phyloP scores from a whole-genome alignment of 305 asterid genomes.

The Rubia peregrina region DNA sequence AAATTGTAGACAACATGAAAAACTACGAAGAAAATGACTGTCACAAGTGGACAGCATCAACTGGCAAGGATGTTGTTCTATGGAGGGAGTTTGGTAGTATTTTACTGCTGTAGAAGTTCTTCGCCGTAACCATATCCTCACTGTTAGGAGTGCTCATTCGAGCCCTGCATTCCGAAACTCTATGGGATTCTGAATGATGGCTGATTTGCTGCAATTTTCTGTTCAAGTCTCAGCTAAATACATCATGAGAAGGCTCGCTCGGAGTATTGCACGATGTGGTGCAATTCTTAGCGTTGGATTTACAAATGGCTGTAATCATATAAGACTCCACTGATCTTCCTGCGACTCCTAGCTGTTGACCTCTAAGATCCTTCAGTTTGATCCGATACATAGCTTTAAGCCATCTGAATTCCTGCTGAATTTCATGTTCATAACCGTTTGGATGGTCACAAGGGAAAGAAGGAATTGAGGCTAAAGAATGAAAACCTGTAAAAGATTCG shows the following conservation, averaged over 20 bases:
- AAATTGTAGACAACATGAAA: slow-evolving; percentile 1
- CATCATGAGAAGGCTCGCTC: not conserved
- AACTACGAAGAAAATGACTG: slow-evolving; percentile 1
- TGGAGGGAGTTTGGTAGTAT: slow-evolving; percentile 39
- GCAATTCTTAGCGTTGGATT: slow-evolving; percentile 7
- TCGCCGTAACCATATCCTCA: slow-evolving; percentile 26
- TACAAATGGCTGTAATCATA: slow-evolving; percentile 9
- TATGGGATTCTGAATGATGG: slow-evolving; percentile 31
- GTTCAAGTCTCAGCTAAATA: slow-evolving; percentile 7
- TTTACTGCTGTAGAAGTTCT: slow-evolving; percentile 22
- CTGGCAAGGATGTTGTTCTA: slow-evolving; percentile 46
- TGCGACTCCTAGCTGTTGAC: slow-evolving; percentile 27
- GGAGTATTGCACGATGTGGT: slow-evolving; percentile 10
- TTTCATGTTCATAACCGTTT: slow-evolving; percentile 37
- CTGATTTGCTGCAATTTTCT: slow-evolving; percentile 21
- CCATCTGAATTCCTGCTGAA: slow-evolving; percentile 55
- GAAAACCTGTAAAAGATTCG: slow-evolving; percentile 24
- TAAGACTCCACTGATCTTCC: slow-evolving; percentile 20
- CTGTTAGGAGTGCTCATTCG: slow-evolving; percentile 22
- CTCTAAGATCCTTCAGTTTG: slow-evolving; percentile 34
- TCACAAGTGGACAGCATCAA: slow-evolving; percentile 47
- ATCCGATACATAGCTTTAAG: slow-evolving; percentile 48
- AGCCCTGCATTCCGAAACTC: slow-evolving; percentile 32
- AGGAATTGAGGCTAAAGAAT: slow-evolving; percentile 22
- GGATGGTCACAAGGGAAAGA: slow-evolving; percentile 16